Base-by-base conservation (phyloP, 2,329 filamentous ascomycete species). In the Immersiporthe knoxdaviesiana region DNA sequence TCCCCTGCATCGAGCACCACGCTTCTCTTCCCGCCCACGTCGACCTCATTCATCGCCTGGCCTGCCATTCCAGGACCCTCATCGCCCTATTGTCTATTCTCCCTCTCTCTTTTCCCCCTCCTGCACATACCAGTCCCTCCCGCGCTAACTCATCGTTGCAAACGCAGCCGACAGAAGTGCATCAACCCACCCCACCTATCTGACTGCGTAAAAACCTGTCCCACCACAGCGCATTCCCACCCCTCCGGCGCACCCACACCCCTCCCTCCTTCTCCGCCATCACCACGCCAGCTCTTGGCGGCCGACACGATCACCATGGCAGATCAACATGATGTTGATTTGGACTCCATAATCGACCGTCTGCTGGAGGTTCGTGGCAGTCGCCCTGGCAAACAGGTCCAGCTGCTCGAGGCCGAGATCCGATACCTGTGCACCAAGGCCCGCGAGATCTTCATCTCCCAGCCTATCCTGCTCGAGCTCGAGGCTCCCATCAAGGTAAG, bases 271-370 rank as follows among this genome's bases (percentile, higher is more conserved):
- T 68, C 70, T 54, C 70, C 70, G 65, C 63, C 69, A 68, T 41
- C 52, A 68, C 63, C 60, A 68, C 69, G 69, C 69, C 69, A 71
- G 67, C 60, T 66, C n/a, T 63, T 64, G 79, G 79, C 79, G 79
- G 80, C 80, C 77, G 78, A 81, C 77, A 78, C 77, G 71, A 30
- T 67, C 65, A 74, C 74, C 79, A 91, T 84, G 90, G 85, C 86
- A 79, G 86, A 88, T 81, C 86, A 88, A 81, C 84, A 93, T 84
- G 95, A 98, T 84, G 93, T 98, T 84, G 95, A 98, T 85, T 88
- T 99, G 85, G 96, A 99, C 84, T 97, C 94, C 78, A 97, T 98
- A 90, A 98, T 99, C 87, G 95, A 98, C 83, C 90, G 96, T 83
- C 89, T 99, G 79, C 88, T 98, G 79, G 96, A 99, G 85, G 96